These are phyloP conservation scores for Arabidopsis lyrata DNA, from an alignment of 441 rosid genomes.

Conservation along the genomic window DNA sequence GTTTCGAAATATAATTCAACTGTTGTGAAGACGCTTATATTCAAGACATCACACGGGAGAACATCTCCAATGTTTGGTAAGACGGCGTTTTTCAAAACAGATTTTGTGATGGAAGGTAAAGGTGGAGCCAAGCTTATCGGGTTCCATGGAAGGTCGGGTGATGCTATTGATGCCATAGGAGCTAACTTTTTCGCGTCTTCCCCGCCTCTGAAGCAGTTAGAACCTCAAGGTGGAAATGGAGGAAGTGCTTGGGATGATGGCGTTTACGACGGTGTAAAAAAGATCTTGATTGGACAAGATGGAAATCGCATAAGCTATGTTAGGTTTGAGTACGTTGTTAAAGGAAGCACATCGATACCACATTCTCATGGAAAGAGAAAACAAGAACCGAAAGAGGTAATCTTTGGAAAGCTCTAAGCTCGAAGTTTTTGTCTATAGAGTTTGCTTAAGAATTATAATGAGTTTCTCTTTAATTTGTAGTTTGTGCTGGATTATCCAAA, in stretches of 20 bases:
- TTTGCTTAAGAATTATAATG: background rate
- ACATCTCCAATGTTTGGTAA: constrained; percentile 15
- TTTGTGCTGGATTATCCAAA: constrained; percentile 28
- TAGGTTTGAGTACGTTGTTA: constrained; percentile 18
- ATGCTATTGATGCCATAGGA: constrained; percentile 17
- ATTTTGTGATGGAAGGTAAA: constrained; percentile 29
- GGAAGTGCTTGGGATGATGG: constrained; percentile 32
- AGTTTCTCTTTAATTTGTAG: constrained; percentile 7
- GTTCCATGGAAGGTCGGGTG: constrained; percentile 33
- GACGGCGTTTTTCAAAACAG: background rate
- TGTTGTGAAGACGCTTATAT: no score
- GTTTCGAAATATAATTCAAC: no score
- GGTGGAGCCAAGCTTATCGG: constrained; percentile 31
- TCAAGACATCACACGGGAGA: no score
- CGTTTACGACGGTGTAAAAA: constrained; percentile 23
- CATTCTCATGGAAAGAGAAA: constrained; percentile 22
- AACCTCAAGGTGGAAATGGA: background rate
- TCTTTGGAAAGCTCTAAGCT: background rate
- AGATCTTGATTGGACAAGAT: background rate
- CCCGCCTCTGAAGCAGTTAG: background rate
- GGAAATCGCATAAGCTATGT: background rate
- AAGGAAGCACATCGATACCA: background rate
- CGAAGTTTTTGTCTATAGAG: no score
- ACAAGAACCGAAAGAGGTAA: constrained; percentile 14
- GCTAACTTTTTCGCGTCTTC: constrained; percentile 5